These are phyloP conservation scores for Metschnikowia koreensis DNA, from an alignment of 805 yeast genomes.

Conservation along the genomic window DNA sequence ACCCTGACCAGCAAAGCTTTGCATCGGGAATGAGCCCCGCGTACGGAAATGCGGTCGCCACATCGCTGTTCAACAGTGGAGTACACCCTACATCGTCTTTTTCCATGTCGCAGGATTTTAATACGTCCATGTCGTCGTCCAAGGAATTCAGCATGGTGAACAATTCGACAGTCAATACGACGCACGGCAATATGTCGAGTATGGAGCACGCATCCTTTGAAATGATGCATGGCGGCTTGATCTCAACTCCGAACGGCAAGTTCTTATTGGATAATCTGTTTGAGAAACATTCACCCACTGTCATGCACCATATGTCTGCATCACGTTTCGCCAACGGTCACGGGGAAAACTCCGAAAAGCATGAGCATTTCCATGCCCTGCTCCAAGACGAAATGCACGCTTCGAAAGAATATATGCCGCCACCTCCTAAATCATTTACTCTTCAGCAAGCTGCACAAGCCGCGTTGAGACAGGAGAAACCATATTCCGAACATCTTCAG, in stretches of 20 bases:
- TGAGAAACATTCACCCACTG: conserved; percentile 32
- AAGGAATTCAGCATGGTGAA: conserved; percentile 32
- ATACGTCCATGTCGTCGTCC: conserved; percentile 20
- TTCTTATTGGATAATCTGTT: conserved; percentile 38
- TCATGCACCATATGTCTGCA: conserved; percentile 2
- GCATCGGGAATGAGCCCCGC: background rate
- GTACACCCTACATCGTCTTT: conserved; percentile 6
- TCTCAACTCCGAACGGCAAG: conserved; percentile 42
- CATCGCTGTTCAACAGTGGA: background rate
- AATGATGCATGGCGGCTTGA: conserved; percentile 29
- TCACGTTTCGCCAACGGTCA: background rate
- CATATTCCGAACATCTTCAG: background rate
- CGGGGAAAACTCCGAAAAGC: background rate
- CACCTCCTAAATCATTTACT: conserved; percentile 26
- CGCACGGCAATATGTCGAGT: conserved; percentile 32
- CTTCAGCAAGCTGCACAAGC: conserved; percentile 15
- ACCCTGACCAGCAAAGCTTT: background rate
- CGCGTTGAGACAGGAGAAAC: conserved; percentile 3
- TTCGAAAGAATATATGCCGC: conserved; percentile 24
- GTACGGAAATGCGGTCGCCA: background rate
- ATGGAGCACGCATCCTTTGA: conserved; percentile 43
- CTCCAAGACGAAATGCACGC: conserved; percentile 1
- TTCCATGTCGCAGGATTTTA: conserved; percentile 16
- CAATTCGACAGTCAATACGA: conserved; percentile 29
- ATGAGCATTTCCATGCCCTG: background rate